Conservation (phyloP, 2,329 filamentous ascomycete genomes). For the Fusarium sp. region DNA sequence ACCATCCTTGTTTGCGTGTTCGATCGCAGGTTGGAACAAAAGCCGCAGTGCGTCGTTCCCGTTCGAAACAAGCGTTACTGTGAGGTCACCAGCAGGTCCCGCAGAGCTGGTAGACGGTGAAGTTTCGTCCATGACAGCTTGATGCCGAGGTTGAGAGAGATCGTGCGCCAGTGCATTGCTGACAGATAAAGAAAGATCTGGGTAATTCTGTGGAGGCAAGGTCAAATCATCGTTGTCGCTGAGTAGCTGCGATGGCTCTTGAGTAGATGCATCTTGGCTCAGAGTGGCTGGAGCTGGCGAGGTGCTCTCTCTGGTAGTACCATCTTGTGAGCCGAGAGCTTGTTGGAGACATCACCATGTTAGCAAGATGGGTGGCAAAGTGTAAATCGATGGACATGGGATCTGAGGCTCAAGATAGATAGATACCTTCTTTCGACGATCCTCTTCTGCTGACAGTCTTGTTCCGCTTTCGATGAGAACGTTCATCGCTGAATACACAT, state of each 20-base stretch:
- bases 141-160: not conserved
- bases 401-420: not conserved
- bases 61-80: slow-evolving; percentile 61
- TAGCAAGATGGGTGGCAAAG: not conserved
- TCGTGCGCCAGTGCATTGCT: not conserved
- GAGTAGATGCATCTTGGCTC: not conserved
- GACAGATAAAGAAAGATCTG: not conserved
- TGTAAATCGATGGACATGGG: not conserved
- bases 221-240: not conserved
- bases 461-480: not conserved
- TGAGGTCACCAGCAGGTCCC: not conserved
- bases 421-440: not conserved
- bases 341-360: not conserved
- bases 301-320: not conserved
- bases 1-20: slow-evolving; percentile 9
- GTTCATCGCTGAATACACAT: slow-evolving; percentile 24
- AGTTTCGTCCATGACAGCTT: not conserved
- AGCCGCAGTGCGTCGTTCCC: slow-evolving; percentile 65
- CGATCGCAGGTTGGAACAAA: slow-evolving; percentile 58
- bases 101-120: not conserved
- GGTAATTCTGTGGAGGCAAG: not conserved
- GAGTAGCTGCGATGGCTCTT: not conserved
- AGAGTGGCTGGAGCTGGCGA: not conserved
- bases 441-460: not conserved
- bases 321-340: not conserved